Conservation (phyloP, 352 stramenopile species). For the Lagenidium sp. region DNA sequence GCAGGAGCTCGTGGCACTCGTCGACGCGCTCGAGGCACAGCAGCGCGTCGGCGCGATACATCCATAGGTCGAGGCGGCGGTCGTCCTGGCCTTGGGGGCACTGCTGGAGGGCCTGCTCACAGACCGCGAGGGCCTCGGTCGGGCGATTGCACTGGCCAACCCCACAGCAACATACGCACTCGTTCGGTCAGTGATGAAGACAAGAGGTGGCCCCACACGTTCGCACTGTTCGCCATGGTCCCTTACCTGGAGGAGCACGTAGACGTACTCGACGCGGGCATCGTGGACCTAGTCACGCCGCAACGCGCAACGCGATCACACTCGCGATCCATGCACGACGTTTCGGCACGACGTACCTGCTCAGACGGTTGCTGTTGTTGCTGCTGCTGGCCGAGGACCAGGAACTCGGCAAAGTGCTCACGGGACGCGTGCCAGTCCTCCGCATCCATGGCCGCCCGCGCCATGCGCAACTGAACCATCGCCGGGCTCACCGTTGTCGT, state of each 20-base stretch:
- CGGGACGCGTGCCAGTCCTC: conserved; percentile 10
- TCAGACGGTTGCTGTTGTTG: not conserved
- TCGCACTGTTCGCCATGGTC: no score
- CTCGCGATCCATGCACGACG: not conserved
- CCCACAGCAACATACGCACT: not conserved
- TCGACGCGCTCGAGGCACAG: conserved; percentile 64
- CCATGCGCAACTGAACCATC: not conserved
- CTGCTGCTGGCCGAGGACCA: no score
- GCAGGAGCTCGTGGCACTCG: conserved; percentile 40
- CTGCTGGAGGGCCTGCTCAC: conserved; percentile 12
- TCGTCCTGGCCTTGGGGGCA: not conserved
- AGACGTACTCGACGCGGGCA: conserved; percentile 24
- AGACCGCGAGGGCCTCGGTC: conserved; percentile 33
- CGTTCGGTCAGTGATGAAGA: not conserved
- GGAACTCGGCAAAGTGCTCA: conserved; percentile 9
- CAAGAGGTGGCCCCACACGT: not conserved
- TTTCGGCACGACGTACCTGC: not conserved
- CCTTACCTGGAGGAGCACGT: conserved; percentile 59
- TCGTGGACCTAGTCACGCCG: not conserved
- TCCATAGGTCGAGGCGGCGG: conserved; percentile 10
- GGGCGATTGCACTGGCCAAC: conserved; percentile 37
- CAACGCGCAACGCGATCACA: no score
- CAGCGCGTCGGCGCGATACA: conserved; percentile 72
- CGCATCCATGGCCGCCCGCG: not conserved
- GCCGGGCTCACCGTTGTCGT: not conserved